Conservation (phyloP, 2,329 filamentous ascomycete genomes). For the Aspergillus ochraceoroseus region DNA sequence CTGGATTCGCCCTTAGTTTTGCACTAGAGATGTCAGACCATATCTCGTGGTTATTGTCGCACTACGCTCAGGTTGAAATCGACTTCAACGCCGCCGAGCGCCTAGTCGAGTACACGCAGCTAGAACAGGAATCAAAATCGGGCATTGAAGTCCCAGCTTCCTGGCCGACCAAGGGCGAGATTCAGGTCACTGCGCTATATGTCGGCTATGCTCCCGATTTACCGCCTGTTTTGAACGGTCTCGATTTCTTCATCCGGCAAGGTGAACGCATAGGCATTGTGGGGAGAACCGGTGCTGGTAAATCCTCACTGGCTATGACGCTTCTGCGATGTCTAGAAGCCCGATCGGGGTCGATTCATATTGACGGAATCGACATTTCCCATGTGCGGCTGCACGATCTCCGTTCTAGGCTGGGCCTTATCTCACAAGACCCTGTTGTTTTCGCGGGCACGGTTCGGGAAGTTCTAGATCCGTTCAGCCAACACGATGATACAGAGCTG, state of each 20-base stretch:
- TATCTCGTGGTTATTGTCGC: constrained; percentile 62
- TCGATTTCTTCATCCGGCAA: constrained; percentile 26
- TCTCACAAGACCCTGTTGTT: constrained; percentile 75
- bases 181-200: constrained; percentile 69
- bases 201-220: constrained; percentile 68
- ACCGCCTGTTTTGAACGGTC: constrained; percentile 38
- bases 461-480: constrained; percentile 72
- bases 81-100: constrained; percentile 32
- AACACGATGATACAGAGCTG: constrained; percentile 64
- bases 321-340: constrained; percentile 32
- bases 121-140: constrained; percentile 22
- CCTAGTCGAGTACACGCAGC: constrained; percentile 51
- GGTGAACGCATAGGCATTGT: constrained; percentile 33
- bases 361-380: constrained; percentile 48
- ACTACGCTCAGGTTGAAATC: constrained; percentile 63
- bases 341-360: constrained; percentile 25
- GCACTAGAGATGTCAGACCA: constrained; percentile 62
- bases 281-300: constrained; percentile 35
- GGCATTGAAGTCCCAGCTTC: constrained; percentile 25
- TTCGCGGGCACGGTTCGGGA: constrained; percentile 73
- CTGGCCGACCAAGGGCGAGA: constrained; percentile 53
- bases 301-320: constrained; percentile 32
- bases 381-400: constrained; percentile 51
- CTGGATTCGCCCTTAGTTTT: constrained; percentile 71
- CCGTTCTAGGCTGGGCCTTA: constrained; percentile 70